These are phyloP conservation scores for Hypomyces perniciosus DNA, from an alignment of 2,329 filamentous ascomycete species.

Conservation along the genomic window DNA sequence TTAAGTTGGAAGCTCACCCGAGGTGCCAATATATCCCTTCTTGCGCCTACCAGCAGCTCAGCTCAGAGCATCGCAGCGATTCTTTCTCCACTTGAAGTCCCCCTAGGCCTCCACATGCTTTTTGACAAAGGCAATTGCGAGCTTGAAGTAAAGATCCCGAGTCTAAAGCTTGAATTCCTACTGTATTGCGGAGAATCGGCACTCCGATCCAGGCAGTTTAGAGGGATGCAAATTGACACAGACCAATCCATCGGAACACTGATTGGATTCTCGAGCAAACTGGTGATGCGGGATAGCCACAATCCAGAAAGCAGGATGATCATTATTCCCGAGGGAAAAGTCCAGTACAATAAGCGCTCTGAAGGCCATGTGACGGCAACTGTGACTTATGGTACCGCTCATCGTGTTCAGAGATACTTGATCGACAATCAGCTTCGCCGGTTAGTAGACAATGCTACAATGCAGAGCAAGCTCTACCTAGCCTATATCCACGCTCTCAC, in stretches of 20 bases:
- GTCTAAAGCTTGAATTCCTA: slow-evolving; percentile 41
- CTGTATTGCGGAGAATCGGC: slow-evolving; percentile 21
- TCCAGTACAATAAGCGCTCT: not conserved
- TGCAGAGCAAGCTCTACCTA: slow-evolving; percentile 47
- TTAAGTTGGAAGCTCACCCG: not conserved
- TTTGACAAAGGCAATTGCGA: not conserved
- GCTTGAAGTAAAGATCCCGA: slow-evolving; percentile 38
- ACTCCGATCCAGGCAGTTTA: slow-evolving; percentile 41
- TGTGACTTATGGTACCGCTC: slow-evolving; percentile 21
- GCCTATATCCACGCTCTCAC: slow-evolving; percentile 50
- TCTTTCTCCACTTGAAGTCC: slow-evolving; percentile 25
- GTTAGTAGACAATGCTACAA: slow-evolving; percentile 42
- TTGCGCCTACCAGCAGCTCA: slow-evolving; percentile 10
- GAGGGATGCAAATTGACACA: slow-evolving; percentile 41
- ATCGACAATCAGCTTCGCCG: slow-evolving; percentile 45
- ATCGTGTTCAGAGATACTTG: slow-evolving; percentile 37
- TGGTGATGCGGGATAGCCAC: slow-evolving; percentile 33
- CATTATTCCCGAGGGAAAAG: slow-evolving; percentile 31
- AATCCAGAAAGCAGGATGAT: slow-evolving; percentile 26
- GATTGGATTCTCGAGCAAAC: slow-evolving; percentile 33
- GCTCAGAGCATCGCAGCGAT: slow-evolving; percentile 26
- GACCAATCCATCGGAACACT: slow-evolving; percentile 41
- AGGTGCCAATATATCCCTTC: slow-evolving; percentile 24
- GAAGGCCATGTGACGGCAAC: slow-evolving; percentile 29
- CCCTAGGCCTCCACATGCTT: not conserved